A percentile compares a stretch with the other conserved stretches of the same genome.
Evolutionary conservation across 192 early-diverging fungal species (phyloP).

Genomic region (Coemansia sp.): DNA sequence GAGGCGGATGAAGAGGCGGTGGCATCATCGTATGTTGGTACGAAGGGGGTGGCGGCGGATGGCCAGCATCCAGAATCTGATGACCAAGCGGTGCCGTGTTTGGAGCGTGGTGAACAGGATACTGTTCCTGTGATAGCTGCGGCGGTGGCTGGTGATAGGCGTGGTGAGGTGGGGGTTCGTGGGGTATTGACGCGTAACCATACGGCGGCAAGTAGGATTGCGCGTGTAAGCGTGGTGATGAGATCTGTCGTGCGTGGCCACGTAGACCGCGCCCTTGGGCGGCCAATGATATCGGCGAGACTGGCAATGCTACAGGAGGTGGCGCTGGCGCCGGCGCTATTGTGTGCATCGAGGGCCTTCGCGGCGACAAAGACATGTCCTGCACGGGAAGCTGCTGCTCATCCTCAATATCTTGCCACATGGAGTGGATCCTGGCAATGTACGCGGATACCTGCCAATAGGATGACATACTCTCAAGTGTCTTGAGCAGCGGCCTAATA

Average conservation of each 20-base stretch:
- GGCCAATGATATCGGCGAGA: background rate
- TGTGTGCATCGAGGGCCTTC: conserved; percentile 1
- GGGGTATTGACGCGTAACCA: background rate
- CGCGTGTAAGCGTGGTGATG: background rate
- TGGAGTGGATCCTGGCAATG: conserved; percentile 25
- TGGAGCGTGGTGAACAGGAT: background rate
- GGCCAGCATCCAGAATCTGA: background rate
- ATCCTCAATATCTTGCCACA: conserved; percentile 40
- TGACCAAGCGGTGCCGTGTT: background rate
- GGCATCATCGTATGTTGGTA: conserved; percentile 9
- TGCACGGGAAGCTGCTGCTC: conserved; percentile 13
- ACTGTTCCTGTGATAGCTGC: background rate
- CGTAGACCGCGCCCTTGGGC: background rate
- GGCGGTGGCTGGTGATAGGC: background rate
- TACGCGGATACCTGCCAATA: conserved; percentile 44
- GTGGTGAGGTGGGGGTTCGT: background rate
- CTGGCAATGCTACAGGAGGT: conserved; percentile 3
- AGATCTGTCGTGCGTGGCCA: background rate
- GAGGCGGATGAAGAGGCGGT: background rate
- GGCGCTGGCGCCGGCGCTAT: background rate
- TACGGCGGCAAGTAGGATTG: background rate
- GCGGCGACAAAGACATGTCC: conserved; percentile 12
- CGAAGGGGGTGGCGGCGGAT: background rate
- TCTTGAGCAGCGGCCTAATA: conserved; percentile 34
- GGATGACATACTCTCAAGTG: conserved; percentile 35